These are phyloP conservation scores for Alternaria ethzedia DNA, from an alignment of 2,329 filamentous ascomycete genomes.

Conservation along the genomic window DNA sequence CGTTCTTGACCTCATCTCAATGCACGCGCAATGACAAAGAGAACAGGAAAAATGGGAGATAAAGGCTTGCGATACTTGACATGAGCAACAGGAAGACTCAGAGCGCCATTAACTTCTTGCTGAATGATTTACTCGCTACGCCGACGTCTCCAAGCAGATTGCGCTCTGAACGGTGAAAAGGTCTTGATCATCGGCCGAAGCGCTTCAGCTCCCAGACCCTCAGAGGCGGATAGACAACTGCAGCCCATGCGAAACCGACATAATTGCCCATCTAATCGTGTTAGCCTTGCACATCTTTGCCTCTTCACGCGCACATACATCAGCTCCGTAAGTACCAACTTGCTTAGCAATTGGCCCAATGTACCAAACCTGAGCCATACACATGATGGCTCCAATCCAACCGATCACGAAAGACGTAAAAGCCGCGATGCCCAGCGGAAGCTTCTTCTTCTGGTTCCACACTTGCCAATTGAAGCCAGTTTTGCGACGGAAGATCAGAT, in stretches of 20 bases:
- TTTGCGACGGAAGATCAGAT: conserved; percentile 64
- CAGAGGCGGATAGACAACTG: conserved; percentile 62
- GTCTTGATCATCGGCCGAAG: conserved; percentile 52
- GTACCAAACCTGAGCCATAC: conserved; percentile 75
- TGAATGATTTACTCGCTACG: background rate
- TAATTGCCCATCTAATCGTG: conserved; percentile 66
- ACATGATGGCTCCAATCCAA: conserved; percentile 69
- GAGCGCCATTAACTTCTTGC: background rate
- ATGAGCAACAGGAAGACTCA: background rate
- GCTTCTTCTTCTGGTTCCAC: conserved; percentile 65
- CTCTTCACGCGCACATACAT: conserved; percentile 51
- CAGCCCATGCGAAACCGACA: conserved; percentile 66
- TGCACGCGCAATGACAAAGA: background rate
- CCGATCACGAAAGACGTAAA: conserved; percentile 67
- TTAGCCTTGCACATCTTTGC: background rate
- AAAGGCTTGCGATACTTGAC: background rate
- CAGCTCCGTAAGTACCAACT: conserved; percentile 64
- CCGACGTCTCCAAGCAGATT: background rate
- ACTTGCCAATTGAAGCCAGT: conserved; percentile 64
- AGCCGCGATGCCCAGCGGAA: conserved; percentile 69
- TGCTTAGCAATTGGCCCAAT: conserved; percentile 66
- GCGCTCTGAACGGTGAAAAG: background rate
- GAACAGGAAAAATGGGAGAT: background rate
- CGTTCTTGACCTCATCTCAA: background rate
- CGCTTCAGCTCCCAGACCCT: conserved; percentile 59